Evolutionary conservation across 306 rosid genomes (phyloP).

Genomic region (Luffa aegyptiaca): DNA sequence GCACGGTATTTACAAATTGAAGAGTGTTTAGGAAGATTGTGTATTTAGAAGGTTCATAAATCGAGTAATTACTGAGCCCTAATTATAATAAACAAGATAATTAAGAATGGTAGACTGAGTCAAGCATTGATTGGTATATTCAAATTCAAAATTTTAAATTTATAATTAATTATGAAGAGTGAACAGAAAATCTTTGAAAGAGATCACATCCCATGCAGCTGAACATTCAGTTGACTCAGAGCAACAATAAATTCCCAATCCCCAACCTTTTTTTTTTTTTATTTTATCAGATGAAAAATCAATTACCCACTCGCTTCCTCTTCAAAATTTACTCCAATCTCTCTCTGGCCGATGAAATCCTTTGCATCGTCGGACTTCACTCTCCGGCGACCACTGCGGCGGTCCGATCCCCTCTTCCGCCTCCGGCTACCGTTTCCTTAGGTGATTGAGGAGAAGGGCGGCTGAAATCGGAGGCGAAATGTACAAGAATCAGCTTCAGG

Average conservation of each 20-base stretch:
- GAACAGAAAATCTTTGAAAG: background rate
- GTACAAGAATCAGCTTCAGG: conserved; percentile 99
- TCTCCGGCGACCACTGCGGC: background rate
- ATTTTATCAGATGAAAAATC: background rate
- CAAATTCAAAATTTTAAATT: background rate
- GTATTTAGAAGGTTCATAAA: background rate
- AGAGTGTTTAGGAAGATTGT: no score
- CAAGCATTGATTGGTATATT: background rate
- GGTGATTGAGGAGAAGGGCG: background rate
- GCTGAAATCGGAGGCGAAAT: conserved; percentile 31
- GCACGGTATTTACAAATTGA: no score
- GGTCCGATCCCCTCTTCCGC: background rate
- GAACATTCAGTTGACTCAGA: background rate
- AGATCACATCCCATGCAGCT: background rate
- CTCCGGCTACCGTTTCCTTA: background rate
- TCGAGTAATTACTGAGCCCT: background rate
- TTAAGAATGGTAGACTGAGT: background rate
- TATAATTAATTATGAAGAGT: background rate
- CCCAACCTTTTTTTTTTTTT: background rate
- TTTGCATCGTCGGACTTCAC: background rate
- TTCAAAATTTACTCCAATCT: background rate
- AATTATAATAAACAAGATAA: background rate
- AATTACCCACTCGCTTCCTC: background rate
- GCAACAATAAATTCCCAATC: background rate
- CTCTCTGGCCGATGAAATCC: background rate